Conservation (phyloP, 805 yeast genomes). For the Candida pini region DNA sequence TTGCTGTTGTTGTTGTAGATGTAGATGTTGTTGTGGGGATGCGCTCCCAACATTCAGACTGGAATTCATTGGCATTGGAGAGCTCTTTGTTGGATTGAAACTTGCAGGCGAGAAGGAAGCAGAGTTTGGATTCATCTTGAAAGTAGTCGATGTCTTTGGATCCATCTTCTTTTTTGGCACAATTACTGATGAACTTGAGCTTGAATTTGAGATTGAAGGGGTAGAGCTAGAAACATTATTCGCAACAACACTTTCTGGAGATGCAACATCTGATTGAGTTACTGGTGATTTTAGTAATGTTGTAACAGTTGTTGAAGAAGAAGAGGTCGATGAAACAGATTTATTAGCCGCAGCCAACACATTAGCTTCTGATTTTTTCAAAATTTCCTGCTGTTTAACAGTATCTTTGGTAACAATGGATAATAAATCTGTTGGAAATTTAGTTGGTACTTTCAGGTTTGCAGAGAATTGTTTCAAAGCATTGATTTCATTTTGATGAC, state of each 20-base stretch:
- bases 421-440: conserved; percentile 54
- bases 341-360: conserved; percentile 4
- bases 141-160: conserved; percentile 48
- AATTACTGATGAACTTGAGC: conserved; percentile 8
- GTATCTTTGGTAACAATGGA: conserved; percentile 69
- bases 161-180: conserved; percentile 44
- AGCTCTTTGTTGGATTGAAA: conserved; percentile 12
- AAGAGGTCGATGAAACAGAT: neutral
- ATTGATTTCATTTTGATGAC: conserved; percentile 58
- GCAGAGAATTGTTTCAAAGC: conserved; percentile 75
- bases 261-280: neutral
- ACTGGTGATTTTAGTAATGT: no score
- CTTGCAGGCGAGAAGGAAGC: conserved; percentile 53
- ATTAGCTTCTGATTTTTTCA: conserved; percentile 25
- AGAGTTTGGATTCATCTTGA: conserved; percentile 67
- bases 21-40: conserved; percentile 10
- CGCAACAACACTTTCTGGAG: neutral
- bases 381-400: conserved; percentile 56
- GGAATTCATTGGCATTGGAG: conserved; percentile 11
- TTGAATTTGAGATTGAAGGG: conserved; percentile 16
- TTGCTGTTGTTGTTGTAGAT: conserved; percentile 1
- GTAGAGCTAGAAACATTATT: conserved; percentile 1
- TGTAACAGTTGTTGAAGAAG: neutral
- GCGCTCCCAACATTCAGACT: conserved; percentile 1
- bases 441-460: conserved; percentile 56